Evolutionary conservation across 305 asterid genomes (phyloP).

Genomic region (Solanum aculeatissimum): DNA sequence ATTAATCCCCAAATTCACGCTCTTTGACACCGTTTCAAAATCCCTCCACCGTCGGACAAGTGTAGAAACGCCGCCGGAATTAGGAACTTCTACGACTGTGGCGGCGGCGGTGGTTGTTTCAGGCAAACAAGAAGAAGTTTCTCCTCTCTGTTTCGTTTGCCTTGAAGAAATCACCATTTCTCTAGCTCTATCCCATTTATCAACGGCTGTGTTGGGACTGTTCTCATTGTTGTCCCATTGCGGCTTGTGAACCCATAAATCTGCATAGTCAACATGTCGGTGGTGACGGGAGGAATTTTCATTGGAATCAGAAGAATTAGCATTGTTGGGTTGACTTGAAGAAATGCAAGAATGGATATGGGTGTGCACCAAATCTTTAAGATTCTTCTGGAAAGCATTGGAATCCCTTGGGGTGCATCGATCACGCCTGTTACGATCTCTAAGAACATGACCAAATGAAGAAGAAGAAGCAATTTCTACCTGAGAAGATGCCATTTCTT

Average conservation of each 20-base stretch:
- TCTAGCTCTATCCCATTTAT: slow-evolving; percentile 42
- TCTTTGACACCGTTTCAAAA: slow-evolving; percentile 42
- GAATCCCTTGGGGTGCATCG: slow-evolving; percentile 1
- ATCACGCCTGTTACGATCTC: slow-evolving; percentile 14
- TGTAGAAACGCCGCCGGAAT: slow-evolving; percentile 60
- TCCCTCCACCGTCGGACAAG: slow-evolving; percentile 68
- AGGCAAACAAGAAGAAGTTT: background rate
- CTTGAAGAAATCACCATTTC: slow-evolving; percentile 25
- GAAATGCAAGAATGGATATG: slow-evolving; percentile 12
- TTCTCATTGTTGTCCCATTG: slow-evolving; percentile 14
- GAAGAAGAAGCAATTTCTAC: slow-evolving; percentile 32
- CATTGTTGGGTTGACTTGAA: background rate
- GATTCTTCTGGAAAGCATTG: slow-evolving; percentile 21
- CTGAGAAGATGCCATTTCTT: slow-evolving; percentile 44
- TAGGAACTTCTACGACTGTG: slow-evolving; percentile 9
- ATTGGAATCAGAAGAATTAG: background rate
- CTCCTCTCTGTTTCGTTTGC: background rate
- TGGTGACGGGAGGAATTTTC: slow-evolving; percentile 1
- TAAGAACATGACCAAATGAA: slow-evolving; percentile 20
- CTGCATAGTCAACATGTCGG: slow-evolving; percentile 22
- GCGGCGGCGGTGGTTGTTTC: background rate
- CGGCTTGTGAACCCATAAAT: slow-evolving; percentile 53
- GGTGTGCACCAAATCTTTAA: slow-evolving; percentile 12
- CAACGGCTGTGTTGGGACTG: background rate
- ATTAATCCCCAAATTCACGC: slow-evolving; percentile 8